phyloP scores from a whole-genome alignment of 768 basidiomycete species.

The Rhodosporidiobolus odoratus region DNA sequence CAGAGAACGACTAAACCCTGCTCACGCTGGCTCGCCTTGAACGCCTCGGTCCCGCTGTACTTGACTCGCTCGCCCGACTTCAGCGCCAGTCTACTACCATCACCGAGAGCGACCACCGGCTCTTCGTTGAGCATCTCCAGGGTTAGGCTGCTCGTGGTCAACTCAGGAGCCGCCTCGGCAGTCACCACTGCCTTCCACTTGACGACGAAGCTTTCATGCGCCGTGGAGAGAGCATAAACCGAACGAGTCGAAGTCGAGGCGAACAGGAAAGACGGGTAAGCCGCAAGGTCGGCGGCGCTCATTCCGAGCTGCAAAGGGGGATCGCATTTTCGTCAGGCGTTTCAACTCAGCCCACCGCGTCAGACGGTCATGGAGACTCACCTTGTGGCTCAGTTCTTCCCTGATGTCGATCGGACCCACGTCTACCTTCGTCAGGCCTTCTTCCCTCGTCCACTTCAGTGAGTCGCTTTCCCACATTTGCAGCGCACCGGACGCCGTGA shows the following conservation, averaged over 20 bases:
- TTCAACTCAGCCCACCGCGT: too few relatives aligned
- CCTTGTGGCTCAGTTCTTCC: not conserved
- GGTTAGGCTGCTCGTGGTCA: too few relatives aligned
- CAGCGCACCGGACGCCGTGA: not conserved
- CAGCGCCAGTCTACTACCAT: too few relatives aligned
- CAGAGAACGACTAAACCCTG: too few relatives aligned
- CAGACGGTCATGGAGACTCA: too few relatives aligned
- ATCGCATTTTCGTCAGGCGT: too few relatives aligned
- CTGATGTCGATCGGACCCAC: not conserved
- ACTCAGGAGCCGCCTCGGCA: too few relatives aligned
- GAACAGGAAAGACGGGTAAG: not conserved
- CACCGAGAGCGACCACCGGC: not conserved
- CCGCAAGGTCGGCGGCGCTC: not conserved
- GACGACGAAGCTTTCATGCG: not conserved
- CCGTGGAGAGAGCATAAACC: not conserved
- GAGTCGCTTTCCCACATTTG: not conserved
- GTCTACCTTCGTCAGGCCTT: not conserved
- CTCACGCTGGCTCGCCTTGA: too few relatives aligned
- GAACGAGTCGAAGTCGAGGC: not conserved
- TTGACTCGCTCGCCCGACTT: too few relatives aligned
- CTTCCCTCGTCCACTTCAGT: not conserved
- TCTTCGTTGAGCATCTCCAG: too few relatives aligned
- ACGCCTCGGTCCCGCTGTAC: too few relatives aligned
- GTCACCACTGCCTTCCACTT: not conserved
- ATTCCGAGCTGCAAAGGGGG: too few relatives aligned